A percentile compares a stretch with the other conserved stretches of the same genome.
These are phyloP conservation scores for Alloteropsis angusta DNA, from an alignment of 202 grass and related monocot genomes.

Conservation along the genomic window DNA sequence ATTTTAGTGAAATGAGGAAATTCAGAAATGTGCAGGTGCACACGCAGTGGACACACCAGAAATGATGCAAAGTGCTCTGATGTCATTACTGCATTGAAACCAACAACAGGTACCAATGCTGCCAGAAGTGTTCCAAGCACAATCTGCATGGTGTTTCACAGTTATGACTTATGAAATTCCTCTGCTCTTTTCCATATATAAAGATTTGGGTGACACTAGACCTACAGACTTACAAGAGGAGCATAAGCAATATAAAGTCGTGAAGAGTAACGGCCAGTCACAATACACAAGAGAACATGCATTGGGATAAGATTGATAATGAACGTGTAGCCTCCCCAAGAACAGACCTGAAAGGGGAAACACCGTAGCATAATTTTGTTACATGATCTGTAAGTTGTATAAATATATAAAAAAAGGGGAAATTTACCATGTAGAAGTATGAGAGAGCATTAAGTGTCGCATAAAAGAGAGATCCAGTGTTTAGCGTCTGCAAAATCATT, in stretches of 20 bases:
- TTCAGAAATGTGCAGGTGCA: neutral
- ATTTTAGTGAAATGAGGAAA: neutral
- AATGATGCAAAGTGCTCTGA: slow-evolving; percentile 99
- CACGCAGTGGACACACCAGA: slow-evolving; percentile 47
- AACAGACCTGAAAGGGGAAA: slow-evolving; percentile 48
- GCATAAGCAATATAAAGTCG: slow-evolving; percentile 97
- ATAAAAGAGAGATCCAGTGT: slow-evolving; percentile 98
- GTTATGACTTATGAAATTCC: neutral
- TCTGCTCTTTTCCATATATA: neutral
- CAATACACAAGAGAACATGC: slow-evolving; percentile 94
- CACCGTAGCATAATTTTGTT: neutral
- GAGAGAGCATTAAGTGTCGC: slow-evolving; percentile 91
- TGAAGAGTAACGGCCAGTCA: slow-evolving; percentile 94
- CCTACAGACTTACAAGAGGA: slow-evolving; percentile 78
- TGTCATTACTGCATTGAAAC: slow-evolving; percentile 99
- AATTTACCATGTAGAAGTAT: slow-evolving; percentile 99
- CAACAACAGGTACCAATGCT: slow-evolving; percentile 93
- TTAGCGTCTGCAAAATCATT: slow-evolving; percentile 70
- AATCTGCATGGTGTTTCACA: slow-evolving; percentile 47
- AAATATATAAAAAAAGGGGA: slow-evolving; percentile 13
- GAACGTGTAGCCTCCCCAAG: slow-evolving; percentile 99
- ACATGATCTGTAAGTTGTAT: neutral
- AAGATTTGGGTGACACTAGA: neutral
- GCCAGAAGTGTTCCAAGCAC: slow-evolving; percentile 91
- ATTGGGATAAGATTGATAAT: slow-evolving; percentile 99